Evolutionary conservation across 1,139 yeast genomes (phyloP).

Genomic region (Candida sp.): DNA sequence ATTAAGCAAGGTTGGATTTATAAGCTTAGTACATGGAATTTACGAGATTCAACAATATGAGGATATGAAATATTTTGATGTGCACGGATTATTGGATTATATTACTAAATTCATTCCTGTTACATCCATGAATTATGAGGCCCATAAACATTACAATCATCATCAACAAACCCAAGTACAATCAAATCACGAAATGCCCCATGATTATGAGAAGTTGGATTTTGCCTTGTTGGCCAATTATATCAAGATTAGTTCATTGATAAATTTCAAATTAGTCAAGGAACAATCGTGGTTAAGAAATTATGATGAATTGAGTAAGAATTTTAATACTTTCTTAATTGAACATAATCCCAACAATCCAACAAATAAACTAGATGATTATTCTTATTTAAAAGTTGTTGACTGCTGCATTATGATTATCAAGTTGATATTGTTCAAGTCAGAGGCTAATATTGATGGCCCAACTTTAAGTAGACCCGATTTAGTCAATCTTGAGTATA

Average conservation of each 20-base stretch:
- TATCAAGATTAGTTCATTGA: constrained; percentile 32
- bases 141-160: constrained; percentile 1
- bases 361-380: constrained; percentile 18
- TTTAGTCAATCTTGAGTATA: constrained; percentile 6
- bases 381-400: constrained; percentile 24
- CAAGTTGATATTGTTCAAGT: constrained; percentile 26
- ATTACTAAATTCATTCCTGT: constrained; percentile 20
- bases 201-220: constrained; percentile 32
- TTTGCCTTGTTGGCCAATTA: constrained; percentile 34
- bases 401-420: constrained; percentile 33
- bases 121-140: not conserved
- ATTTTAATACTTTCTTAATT: constrained; percentile 21
- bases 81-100: constrained; percentile 28
- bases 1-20: constrained; percentile 36
- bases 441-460: constrained; percentile 14
- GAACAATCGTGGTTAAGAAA: constrained; percentile 48
- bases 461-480: not conserved
- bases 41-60: constrained; percentile 43
- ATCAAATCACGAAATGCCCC: constrained; percentile 8
- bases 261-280: constrained; percentile 40
- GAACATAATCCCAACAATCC: constrained; percentile 10
- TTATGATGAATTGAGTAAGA: constrained; percentile 32
- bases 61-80: constrained; percentile 30
- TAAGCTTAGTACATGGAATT: constrained; percentile 36
- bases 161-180: not conserved